These are phyloP conservation scores for Diaporthe aspalathi DNA, from an alignment of 2,329 filamentous ascomycete genomes.

Conservation along the genomic window DNA sequence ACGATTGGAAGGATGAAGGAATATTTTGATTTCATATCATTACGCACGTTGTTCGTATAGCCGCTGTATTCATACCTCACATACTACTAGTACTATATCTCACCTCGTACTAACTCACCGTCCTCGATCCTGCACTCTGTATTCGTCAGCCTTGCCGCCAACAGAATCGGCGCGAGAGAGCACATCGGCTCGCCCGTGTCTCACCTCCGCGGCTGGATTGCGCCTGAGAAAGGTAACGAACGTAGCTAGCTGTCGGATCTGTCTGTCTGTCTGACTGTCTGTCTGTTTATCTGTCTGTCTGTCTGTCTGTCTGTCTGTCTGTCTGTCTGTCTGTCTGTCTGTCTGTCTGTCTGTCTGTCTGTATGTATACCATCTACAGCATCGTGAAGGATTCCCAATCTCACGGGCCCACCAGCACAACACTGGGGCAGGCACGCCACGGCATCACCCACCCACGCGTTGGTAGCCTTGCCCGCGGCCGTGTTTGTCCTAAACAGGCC, in stretches of 20 bases:
- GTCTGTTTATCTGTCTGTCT: too few species aligned
- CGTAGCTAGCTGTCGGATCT: not conserved
- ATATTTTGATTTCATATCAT: not conserved
- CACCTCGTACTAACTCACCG: not conserved
- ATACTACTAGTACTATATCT: not conserved
- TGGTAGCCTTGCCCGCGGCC: too few species aligned
- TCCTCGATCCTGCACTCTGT: not conserved
- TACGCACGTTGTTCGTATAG: slow-evolving; percentile 4
- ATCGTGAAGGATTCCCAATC: not conserved
- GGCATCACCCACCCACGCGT: too few species aligned
- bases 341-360: too few species aligned
- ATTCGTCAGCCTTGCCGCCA: not conserved
- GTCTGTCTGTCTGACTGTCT: too few species aligned
- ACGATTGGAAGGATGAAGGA: slow-evolving; percentile 4
- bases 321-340: too few species aligned
- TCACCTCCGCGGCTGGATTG: not conserved
- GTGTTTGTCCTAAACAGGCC: too few species aligned
- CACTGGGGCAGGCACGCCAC: too few species aligned
- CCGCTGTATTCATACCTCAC: slow-evolving; percentile 21
- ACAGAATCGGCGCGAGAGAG: not conserved
- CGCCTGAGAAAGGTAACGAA: slow-evolving; percentile 2
- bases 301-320: too few species aligned
- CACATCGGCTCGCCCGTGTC: not conserved
- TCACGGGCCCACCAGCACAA: too few species aligned
- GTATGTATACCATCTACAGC: too few species aligned